A percentile compares a stretch with the other conserved stretches of the same genome.
Evolutionary conservation across 805 yeast species (phyloP).

Genomic region (Ogataea kodamae): DNA sequence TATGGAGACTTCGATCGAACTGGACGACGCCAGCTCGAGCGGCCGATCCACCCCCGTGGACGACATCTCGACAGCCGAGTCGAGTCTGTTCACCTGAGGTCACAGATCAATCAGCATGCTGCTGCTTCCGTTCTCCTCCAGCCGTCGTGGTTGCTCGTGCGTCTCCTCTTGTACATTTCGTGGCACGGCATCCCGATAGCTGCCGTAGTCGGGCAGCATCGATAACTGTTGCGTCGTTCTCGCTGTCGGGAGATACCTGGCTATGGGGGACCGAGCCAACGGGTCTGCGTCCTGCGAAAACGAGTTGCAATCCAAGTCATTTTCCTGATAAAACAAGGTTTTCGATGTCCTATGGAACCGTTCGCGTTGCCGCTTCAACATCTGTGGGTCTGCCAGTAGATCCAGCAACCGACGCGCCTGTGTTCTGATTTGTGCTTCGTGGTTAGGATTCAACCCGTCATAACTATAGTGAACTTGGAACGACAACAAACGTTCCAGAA

Average conservation of each 20-base stretch:
- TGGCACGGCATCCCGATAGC: conserved; percentile 8
- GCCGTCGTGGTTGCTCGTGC: too few relatives aligned
- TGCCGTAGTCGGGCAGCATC: too few relatives aligned
- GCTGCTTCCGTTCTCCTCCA: too few relatives aligned
- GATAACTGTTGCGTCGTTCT: too few relatives aligned
- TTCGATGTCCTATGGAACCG: conserved; percentile 13
- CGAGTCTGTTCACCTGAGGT: conserved; percentile 15
- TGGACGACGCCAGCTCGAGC: conserved; percentile 20
- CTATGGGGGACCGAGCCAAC: conserved; percentile 20
- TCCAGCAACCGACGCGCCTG: conserved; percentile 16
- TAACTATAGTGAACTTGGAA: conserved; percentile 16
- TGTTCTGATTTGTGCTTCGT: conserved; percentile 23
- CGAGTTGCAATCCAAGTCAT: conserved; percentile 10
- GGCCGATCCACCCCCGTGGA: conserved; percentile 23
- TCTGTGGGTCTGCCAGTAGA: conserved; percentile 13
- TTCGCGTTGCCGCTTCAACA: conserved; percentile 16
- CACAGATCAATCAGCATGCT: conserved; percentile 5
- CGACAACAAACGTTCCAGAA: conserved; percentile 13
- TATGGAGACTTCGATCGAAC: conserved; percentile 13
- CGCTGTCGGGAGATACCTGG: too few relatives aligned
- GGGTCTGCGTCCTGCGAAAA: conserved; percentile 19
- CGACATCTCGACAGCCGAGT: conserved; percentile 19
- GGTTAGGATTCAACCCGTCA: conserved; percentile 25
- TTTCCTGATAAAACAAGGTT: conserved; percentile 19
- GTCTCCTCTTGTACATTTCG: too few relatives aligned